Percentiles rank a stretch among this genome's conserved stretches.
These are phyloP conservation scores for Colletotrichum sp. DNA, from an alignment of 2,329 filamentous ascomycete genomes.

Conservation along the genomic window DNA sequence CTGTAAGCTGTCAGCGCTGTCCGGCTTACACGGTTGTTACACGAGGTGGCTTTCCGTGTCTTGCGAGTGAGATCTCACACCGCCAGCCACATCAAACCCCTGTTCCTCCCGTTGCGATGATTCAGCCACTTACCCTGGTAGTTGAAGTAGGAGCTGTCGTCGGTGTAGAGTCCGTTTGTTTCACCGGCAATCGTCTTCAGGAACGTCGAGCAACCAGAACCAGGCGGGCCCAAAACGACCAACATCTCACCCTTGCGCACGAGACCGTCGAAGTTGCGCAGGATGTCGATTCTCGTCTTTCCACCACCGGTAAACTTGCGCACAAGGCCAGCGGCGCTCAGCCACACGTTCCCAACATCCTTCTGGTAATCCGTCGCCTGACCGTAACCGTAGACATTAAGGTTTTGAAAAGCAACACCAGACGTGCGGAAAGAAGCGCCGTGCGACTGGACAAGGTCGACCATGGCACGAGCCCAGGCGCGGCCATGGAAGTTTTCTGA, in stretches of 20 bases:
- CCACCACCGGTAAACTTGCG: conserved; percentile 58
- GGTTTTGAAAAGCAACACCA: conserved; percentile 70
- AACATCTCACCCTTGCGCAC: conserved; percentile 77
- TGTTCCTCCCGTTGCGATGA: neutral
- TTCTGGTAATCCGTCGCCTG: conserved; percentile 74
- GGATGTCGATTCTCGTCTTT: conserved; percentile 68
- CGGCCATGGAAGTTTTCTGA: conserved; percentile 59
- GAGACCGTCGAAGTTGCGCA: conserved; percentile 71
- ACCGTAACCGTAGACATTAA: conserved; percentile 73
- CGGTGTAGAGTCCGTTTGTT: conserved; percentile 79
- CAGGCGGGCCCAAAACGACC: conserved; percentile 75
- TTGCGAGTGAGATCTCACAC: neutral
- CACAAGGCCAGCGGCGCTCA: conserved; percentile 50
- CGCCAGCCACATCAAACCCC: neutral
- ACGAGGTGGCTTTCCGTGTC: neutral
- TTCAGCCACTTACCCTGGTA: conserved; percentile 68
- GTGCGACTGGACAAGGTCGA: conserved; percentile 55
- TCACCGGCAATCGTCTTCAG: conserved; percentile 86
- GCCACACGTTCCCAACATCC: conserved; percentile 66
- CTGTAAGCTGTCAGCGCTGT: conserved; percentile 33
- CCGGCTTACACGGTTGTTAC: neutral
- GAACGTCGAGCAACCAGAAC: conserved; percentile 81
- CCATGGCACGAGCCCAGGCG: conserved; percentile 66
- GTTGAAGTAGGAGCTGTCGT: conserved; percentile 76
- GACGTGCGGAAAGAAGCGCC: conserved; percentile 64